Percentiles rank a stretch among this genome's conserved stretches.
These are phyloP conservation scores for Actinidia arguta DNA, from an alignment of 179 eudicot genomes.

Conservation along the genomic window DNA sequence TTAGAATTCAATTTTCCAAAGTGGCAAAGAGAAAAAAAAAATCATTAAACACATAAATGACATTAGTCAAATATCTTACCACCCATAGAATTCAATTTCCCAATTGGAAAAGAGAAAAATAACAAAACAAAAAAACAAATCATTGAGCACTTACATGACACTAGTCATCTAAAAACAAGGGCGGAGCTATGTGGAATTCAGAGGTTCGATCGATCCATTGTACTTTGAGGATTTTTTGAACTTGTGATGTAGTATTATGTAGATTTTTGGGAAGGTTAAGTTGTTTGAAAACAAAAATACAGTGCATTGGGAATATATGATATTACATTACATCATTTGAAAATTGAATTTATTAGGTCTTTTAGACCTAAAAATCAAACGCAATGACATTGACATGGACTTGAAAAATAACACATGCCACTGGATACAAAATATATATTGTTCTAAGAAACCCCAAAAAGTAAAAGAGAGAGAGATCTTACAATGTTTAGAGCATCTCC, in stretches of 20 bases:
- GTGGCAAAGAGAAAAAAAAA: neutral
- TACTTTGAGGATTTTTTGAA: neutral
- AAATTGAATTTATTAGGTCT: no score
- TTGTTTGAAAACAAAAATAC: no score
- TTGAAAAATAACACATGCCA: no score
- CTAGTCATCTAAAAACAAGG: neutral
- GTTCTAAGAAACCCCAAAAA: neutral
- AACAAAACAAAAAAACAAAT: constrained; percentile 8
- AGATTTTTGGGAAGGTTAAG: no score
- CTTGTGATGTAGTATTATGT: no score
- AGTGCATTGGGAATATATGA: no score
- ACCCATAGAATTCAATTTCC: neutral
- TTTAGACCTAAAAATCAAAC: no score
- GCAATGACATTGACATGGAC: no score
- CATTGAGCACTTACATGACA: neutral
- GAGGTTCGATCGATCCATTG: neutral
- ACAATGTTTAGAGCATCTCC: neutral
- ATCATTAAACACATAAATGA: neutral
- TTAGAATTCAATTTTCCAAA: neutral
- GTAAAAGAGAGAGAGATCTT: neutral
- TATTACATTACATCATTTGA: no score
- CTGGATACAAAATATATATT: neutral
- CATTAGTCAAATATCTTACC: no score
- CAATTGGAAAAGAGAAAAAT: neutral
- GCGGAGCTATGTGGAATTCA: no score